Percentiles rank a stretch among this genome's conserved stretches.
phyloP scores from a whole-genome alignment of 495 filamentous ascomycete genomes.

The Aspergillus nidulans region DNA sequence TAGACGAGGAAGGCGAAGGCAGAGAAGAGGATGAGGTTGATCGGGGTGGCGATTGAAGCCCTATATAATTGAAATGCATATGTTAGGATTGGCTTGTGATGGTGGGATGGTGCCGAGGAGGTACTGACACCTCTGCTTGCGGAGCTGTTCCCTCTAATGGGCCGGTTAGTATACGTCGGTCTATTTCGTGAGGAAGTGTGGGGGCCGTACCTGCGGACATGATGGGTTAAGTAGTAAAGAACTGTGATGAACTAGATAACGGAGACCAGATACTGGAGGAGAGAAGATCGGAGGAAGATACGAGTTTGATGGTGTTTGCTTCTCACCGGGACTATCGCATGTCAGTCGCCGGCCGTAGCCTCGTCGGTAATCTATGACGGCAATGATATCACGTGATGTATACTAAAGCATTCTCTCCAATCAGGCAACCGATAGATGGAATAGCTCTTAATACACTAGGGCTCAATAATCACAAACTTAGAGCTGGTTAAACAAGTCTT shows the following conservation, averaged over 20 bases:
- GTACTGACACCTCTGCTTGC: constrained; percentile 29
- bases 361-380: constrained; percentile 9
- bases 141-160: constrained; percentile 19
- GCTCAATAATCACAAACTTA: no score
- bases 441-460: no score
- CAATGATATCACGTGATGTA: neutral
- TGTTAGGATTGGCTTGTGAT: neutral
- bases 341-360: neutral
- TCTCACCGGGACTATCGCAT: neutral
- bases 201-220: constrained; percentile 13
- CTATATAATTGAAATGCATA: constrained; percentile 31
- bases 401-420: no score
- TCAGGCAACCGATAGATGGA: no score
- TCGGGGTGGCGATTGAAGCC: constrained; percentile 64
- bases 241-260: neutral
- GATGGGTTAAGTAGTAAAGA: neutral
- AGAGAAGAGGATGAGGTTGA: constrained; percentile 71
- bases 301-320: neutral
- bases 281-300: neutral
- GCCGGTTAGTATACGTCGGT: neutral
- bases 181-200: neutral
- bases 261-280: neutral
- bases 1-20: constrained; percentile 68
- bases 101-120: neutral
- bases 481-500: no score